Conservation (phyloP, 768 basidiomycete genomes). For the Daedalea quercina region DNA sequence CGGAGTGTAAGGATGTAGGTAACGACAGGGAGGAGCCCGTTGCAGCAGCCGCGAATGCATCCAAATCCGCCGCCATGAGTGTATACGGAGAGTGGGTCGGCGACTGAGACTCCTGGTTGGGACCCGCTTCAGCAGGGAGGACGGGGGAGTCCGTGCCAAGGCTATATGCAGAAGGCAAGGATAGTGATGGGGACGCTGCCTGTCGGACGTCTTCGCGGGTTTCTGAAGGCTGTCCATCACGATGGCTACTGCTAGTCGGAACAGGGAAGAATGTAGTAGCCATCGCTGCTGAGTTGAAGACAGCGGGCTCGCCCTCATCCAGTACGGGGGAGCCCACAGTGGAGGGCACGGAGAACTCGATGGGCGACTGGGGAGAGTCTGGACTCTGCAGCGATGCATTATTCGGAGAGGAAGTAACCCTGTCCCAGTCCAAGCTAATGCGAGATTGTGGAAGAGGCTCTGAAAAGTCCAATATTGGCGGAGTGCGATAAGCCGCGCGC, state of each 20-base stretch:
- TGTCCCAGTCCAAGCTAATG: not conserved
- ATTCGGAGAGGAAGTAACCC: not conserved
- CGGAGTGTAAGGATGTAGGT: constrained; percentile 15
- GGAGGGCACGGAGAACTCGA: not conserved
- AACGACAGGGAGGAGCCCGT: constrained; percentile 12
- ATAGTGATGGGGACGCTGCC: not conserved
- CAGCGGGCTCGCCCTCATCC: not conserved
- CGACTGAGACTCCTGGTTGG: not conserved
- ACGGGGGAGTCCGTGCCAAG: constrained; percentile 16
- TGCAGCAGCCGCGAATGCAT: constrained; percentile 15
- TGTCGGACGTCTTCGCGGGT: not conserved
- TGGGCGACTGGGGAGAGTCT: constrained; percentile 8
- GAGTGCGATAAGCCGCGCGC: not conserved
- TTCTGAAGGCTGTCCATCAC: not conserved
- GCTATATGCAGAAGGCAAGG: constrained; percentile 2
- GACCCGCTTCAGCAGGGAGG: constrained; percentile 13
- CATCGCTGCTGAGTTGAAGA: not conserved
- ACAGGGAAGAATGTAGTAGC: constrained; percentile 4
- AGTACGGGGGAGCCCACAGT: not conserved
- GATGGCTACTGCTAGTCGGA: not conserved
- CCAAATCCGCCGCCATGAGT: constrained; percentile 14
- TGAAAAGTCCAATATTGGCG: not conserved
- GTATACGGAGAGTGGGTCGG: not conserved
- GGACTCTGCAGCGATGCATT: not conserved
- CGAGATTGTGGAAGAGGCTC: not conserved